Percentiles rank a stretch among this genome's conserved stretches.
These are phyloP conservation scores for Zasmidium angulare DNA, from an alignment of 2,329 filamentous ascomycete species.

Conservation along the genomic window DNA sequence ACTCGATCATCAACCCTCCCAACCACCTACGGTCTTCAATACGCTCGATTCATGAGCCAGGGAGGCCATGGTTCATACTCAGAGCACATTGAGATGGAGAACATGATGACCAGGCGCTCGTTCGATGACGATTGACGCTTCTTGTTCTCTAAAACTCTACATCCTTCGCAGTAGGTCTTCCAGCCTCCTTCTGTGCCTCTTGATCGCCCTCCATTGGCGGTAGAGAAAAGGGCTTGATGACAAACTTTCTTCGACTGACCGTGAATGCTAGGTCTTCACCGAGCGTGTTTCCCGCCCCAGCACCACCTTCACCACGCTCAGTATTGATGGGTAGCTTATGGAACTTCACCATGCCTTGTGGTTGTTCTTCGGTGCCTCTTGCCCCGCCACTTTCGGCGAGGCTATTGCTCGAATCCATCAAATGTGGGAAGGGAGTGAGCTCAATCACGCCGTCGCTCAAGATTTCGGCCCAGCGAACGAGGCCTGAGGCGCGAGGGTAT, in stretches of 20 bases:
- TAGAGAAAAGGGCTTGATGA: slow-evolving; percentile 84
- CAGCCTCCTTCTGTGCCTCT: slow-evolving; percentile 56
- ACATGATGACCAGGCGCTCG: slow-evolving; percentile 49
- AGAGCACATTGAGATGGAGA: slow-evolving; percentile 64
- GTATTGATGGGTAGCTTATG: slow-evolving; percentile 82
- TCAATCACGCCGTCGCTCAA: slow-evolving; percentile 85
- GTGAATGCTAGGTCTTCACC: slow-evolving; percentile 90
- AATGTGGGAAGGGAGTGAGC: slow-evolving; percentile 71
- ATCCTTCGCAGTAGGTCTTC: slow-evolving; percentile 60
- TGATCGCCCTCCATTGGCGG: slow-evolving; percentile 80
- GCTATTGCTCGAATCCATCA: slow-evolving; percentile 49
- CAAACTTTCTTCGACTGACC: slow-evolving; percentile 77
- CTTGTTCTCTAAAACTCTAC: slow-evolving; percentile 65
- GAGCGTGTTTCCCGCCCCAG: slow-evolving; percentile 60
- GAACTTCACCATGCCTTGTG: slow-evolving; percentile 81
- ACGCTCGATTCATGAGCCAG: slow-evolving; percentile 56
- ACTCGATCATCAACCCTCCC: slow-evolving; percentile 34
- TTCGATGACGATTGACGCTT: neutral
- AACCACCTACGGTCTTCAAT: slow-evolving; percentile 54
- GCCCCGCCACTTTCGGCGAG: slow-evolving; percentile 48
- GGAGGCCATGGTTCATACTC: slow-evolving; percentile 55
- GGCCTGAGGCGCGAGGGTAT: slow-evolving; percentile 70
- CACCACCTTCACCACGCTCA: slow-evolving; percentile 80
- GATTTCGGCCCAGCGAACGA: slow-evolving; percentile 83
- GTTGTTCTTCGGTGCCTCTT: slow-evolving; percentile 67